Conservation (phyloP, 352 stramenopile species). For the Globisporangium recalcitrans region DNA sequence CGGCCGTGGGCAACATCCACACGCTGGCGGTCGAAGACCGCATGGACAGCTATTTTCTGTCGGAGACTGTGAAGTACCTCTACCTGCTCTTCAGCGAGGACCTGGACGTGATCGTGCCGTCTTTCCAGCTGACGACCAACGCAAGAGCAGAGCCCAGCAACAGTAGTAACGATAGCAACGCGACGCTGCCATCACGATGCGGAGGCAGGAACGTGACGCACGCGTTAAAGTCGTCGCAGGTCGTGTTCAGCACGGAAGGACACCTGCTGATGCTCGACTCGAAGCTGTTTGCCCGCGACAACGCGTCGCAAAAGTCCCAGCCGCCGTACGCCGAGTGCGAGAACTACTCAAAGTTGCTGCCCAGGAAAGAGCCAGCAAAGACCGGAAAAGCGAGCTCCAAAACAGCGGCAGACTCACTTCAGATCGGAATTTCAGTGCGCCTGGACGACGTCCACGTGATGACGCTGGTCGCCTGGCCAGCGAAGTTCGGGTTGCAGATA, state of each 20-base stretch:
- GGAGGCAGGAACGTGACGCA: conserved; percentile 15
- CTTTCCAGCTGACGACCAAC: conserved; percentile 14
- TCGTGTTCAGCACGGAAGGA: conserved; percentile 82
- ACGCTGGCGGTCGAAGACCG: conserved; percentile 90
- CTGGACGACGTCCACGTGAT: conserved; percentile 52
- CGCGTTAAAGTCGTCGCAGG: conserved; percentile 54
- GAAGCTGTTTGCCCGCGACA: conserved; percentile 39
- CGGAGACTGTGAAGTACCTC: conserved; percentile 98
- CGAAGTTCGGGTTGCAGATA: conserved; percentile 57
- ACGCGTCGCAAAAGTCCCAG: conserved; percentile 1
- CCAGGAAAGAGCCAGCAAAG: conserved; percentile 3
- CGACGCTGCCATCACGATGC: neutral
- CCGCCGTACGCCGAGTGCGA: conserved; percentile 30
- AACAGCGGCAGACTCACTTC: conserved; percentile 14
- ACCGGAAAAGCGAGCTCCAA: neutral
- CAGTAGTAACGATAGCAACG: conserved; percentile 1
- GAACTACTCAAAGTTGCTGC: conserved; percentile 48
- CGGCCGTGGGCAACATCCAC: conserved; percentile 87
- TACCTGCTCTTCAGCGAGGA: conserved; percentile 98
- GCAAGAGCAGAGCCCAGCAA: conserved; percentile 2
- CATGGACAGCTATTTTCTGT: conserved; percentile 99
- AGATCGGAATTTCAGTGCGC: conserved; percentile 57
- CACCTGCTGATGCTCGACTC: conserved; percentile 67
- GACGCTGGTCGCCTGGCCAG: conserved; percentile 62
- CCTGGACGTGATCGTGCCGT: conserved; percentile 61